A percentile compares a stretch with the other conserved stretches of the same genome.
These are phyloP conservation scores for Pichia phayaonensis DNA, from an alignment of 805 yeast species.

Conservation along the genomic window DNA sequence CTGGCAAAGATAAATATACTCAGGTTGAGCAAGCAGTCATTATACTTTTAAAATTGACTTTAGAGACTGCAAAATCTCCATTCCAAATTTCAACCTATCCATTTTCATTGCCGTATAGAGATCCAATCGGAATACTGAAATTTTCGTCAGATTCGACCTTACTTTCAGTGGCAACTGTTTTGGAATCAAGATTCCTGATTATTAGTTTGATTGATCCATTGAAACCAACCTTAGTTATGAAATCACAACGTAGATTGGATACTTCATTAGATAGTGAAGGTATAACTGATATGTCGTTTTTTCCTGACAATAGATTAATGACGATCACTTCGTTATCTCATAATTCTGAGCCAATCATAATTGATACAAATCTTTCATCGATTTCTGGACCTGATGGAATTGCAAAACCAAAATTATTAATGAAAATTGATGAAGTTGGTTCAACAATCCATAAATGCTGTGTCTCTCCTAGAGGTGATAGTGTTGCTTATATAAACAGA, in stretches of 20 bases:
- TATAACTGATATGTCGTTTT: slow-evolving; percentile 70
- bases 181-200: slow-evolving; percentile 74
- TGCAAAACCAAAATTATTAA: slow-evolving; percentile 52
- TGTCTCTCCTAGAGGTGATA: slow-evolving; percentile 80
- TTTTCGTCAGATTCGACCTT: slow-evolving; percentile 69
- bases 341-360: slow-evolving; percentile 57
- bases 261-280: slow-evolving; percentile 79
- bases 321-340: slow-evolving; percentile 50
- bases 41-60: slow-evolving; percentile 36
- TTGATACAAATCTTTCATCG: slow-evolving; percentile 53
- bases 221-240: slow-evolving; percentile 62
- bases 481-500: slow-evolving; percentile 72
- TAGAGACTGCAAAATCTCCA: slow-evolving; percentile 2
- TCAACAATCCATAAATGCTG: slow-evolving; percentile 65
- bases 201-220: slow-evolving; percentile 57
- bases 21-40: slow-evolving; percentile 73
- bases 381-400: slow-evolving; percentile 33
- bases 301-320: slow-evolving; percentile 56
- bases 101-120: slow-evolving; percentile 75
- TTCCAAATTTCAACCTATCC: slow-evolving; percentile 22
- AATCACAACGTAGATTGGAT: slow-evolving; percentile 55
- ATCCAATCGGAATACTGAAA: slow-evolving; percentile 67
- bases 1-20: slow-evolving; percentile 64
- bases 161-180: slow-evolving; percentile 64
- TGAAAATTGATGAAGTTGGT: slow-evolving; percentile 75